phyloP scores from a whole-genome alignment of 805 yeast genomes.

The Teunomyces funiuensis region DNA sequence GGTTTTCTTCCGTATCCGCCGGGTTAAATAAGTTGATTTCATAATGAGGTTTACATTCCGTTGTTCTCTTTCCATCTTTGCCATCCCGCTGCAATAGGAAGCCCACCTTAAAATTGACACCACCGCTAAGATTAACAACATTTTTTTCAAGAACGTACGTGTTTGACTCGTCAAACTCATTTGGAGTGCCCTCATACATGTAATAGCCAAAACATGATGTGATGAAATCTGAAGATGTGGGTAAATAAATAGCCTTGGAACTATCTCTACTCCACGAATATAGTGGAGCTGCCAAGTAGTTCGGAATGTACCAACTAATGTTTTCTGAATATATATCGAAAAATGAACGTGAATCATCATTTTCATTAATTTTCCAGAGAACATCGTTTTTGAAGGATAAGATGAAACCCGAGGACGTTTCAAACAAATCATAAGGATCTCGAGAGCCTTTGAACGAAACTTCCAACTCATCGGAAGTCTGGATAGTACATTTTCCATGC shows the following conservation, averaged over 20 bases:
- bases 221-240: conserved; percentile 43
- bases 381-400: conserved; percentile 69
- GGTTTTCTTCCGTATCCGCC: conserved; percentile 34
- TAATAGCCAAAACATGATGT: conserved; percentile 52
- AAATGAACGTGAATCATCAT: conserved; percentile 68
- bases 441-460: conserved; percentile 71
- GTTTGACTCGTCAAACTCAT: background rate
- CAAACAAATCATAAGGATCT: conserved; percentile 74
- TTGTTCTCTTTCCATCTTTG: conserved; percentile 37
- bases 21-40: conserved; percentile 61
- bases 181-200: conserved; percentile 24
- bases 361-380: conserved; percentile 57
- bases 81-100: conserved; percentile 52
- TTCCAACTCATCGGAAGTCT: conserved; percentile 48
- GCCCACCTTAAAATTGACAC: conserved; percentile 58
- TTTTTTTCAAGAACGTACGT: conserved; percentile 45
- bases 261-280: conserved; percentile 61
- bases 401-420: conserved; percentile 71
- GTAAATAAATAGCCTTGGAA: conserved; percentile 43
- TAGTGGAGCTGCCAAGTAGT: conserved; percentile 53
- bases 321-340: conserved; percentile 61
- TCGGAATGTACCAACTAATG: conserved; percentile 73
- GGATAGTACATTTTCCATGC: conserved; percentile 66
- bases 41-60: conserved; percentile 58
- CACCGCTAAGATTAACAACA: conserved; percentile 60